phyloP scores from a whole-genome alignment of 2,329 filamentous ascomycete genomes.

The Hysterium pulicare region DNA sequence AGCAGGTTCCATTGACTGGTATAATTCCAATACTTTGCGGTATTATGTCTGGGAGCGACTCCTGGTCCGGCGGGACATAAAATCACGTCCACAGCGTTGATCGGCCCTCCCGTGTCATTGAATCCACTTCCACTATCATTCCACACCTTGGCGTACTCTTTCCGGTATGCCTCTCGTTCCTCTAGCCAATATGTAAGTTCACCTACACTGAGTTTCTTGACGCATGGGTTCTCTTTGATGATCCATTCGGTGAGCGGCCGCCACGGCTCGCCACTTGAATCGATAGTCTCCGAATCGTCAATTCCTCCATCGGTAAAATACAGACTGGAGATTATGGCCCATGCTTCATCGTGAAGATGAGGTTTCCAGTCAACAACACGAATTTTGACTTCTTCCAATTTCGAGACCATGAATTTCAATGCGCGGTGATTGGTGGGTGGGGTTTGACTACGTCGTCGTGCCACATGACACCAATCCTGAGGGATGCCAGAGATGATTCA shows the following conservation, averaged over 20 bases:
- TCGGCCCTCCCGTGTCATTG: conserved; percentile 21
- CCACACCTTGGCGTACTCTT: conserved; percentile 47
- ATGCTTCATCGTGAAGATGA: conserved; percentile 49
- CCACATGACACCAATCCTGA: conserved; percentile 62
- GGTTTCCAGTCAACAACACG: conserved; percentile 53
- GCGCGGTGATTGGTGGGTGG: conserved; percentile 64
- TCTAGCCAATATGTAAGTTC: conserved; percentile 43
- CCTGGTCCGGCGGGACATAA: conserved; percentile 58
- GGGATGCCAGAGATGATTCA: conserved; percentile 6
- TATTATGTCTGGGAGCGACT: conserved; percentile 52
- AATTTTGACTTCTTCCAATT: conserved; percentile 46
- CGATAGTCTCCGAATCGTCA: conserved; percentile 51
- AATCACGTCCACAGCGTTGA: conserved; percentile 55
- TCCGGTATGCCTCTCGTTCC: conserved; percentile 44
- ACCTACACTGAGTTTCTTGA: conserved; percentile 38
- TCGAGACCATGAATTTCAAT: conserved; percentile 45
- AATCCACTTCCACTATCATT: conserved; percentile 13
- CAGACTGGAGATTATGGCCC: conserved; percentile 42
- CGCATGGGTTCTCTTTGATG: conserved; percentile 52
- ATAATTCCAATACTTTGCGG: conserved; percentile 61
- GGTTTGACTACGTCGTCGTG: conserved; percentile 63
- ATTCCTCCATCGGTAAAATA: conserved; percentile 57
- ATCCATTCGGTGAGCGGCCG: conserved; percentile 59
- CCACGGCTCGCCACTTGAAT: conserved; percentile 55
- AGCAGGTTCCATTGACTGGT: conserved; percentile 66